Evolutionary conservation across 2,329 filamentous ascomycete species (phyloP).

Genomic region (Alternaria infectoria): DNA sequence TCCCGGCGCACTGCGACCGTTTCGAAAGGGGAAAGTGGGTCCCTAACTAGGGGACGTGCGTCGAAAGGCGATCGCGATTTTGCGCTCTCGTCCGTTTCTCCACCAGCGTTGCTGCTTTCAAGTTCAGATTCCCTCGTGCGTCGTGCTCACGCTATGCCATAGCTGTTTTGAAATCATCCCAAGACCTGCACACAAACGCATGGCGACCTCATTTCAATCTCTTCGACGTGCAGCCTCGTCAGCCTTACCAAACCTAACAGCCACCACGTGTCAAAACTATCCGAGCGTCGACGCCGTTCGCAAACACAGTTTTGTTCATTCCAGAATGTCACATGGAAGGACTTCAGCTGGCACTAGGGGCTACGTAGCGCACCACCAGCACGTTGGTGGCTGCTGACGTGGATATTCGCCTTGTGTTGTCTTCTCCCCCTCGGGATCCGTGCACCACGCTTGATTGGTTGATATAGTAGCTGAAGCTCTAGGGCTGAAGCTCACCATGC

Average conservation of each 20-base stretch:
- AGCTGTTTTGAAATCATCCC: neutral
- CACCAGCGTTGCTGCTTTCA: neutral
- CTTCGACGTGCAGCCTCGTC: neutral
- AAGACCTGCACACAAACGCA: no score
- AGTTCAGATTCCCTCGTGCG: rapidly evolving
- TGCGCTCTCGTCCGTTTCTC: neutral
- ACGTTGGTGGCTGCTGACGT: neutral
- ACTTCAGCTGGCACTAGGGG: neutral
- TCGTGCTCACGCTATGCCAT: neutral
- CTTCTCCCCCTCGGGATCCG: neutral
- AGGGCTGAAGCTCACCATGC: neutral
- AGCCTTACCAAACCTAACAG: neutral
- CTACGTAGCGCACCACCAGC: neutral
- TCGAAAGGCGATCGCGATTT: neutral
- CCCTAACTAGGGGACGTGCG: neutral
- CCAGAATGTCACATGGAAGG: neutral
- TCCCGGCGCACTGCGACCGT: neutral
- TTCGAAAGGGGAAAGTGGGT: neutral
- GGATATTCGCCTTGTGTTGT: neutral
- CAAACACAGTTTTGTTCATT: neutral
- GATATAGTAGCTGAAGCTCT: neutral
- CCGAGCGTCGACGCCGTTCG: neutral
- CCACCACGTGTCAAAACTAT: neutral
- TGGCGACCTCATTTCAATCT: no score
- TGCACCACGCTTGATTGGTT: neutral